These are phyloP conservation scores for Herpetospermum pedunculosum DNA, from an alignment of 306 rosid species.

Conservation along the genomic window DNA sequence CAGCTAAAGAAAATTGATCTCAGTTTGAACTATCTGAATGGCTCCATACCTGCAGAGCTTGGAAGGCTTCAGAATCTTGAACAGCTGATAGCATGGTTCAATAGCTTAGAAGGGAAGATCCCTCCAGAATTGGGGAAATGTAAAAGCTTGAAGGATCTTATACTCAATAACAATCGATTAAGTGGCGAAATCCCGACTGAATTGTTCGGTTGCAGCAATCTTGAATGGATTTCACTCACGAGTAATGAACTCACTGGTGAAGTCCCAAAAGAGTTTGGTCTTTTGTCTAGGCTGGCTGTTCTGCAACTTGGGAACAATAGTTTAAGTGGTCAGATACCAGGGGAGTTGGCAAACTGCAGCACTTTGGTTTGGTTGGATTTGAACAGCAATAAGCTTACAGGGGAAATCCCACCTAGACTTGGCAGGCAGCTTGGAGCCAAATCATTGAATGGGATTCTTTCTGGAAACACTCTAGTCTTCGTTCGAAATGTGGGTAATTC, in stretches of 20 bases:
- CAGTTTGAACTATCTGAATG: slow-evolving; percentile 72
- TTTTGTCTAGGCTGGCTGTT: slow-evolving; percentile 71
- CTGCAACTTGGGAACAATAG: slow-evolving; percentile 92
- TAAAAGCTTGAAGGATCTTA: slow-evolving; percentile 75
- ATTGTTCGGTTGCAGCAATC: slow-evolving; percentile 71
- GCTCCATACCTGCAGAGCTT: slow-evolving; percentile 85
- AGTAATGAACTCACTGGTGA: slow-evolving; percentile 68
- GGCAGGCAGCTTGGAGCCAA: slow-evolving; percentile 87
- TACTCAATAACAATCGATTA: slow-evolving; percentile 64
- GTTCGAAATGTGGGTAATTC: slow-evolving; percentile 86
- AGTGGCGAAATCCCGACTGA: slow-evolving; percentile 65
- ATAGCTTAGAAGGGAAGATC: slow-evolving; percentile 69
- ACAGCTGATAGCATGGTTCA: slow-evolving; percentile 92
- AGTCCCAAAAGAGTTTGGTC: slow-evolving; percentile 62
- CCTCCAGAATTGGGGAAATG: slow-evolving; percentile 84
- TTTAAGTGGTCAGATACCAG: slow-evolving; percentile 76
- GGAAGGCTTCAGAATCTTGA: slow-evolving; percentile 70
- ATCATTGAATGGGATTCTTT: slow-evolving; percentile 67
- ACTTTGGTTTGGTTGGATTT: slow-evolving; percentile 97
- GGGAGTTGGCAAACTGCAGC: slow-evolving; percentile 67
- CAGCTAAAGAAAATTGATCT: slow-evolving; percentile 80
- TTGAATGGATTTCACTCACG: slow-evolving; percentile 91
- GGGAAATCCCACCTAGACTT: slow-evolving; percentile 84
- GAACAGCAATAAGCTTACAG: slow-evolving; percentile 91
- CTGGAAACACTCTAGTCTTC: slow-evolving; percentile 84